These are phyloP conservation scores for Moesziomyces antarcticus DNA, from an alignment of 1,284 basidiomycete species.

Conservation along the genomic window DNA sequence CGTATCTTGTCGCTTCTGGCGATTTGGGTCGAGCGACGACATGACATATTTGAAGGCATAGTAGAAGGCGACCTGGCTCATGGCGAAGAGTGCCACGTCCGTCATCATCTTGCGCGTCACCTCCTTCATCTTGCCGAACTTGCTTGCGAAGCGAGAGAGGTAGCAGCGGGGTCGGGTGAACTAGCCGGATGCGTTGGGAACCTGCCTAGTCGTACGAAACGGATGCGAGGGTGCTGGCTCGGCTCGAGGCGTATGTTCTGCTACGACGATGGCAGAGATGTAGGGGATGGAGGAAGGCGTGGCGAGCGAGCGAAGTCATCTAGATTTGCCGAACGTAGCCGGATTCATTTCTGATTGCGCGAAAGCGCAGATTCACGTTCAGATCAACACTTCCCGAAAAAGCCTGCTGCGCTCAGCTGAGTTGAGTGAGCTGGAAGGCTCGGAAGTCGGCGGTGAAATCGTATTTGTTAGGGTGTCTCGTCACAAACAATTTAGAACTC, in stretches of 20 bases:
- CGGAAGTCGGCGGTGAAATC: not conserved
- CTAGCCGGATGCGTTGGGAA: too few relatives aligned
- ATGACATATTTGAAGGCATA: slow-evolving; percentile 69
- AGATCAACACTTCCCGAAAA: not conserved
- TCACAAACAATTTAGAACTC: not conserved
- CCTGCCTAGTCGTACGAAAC: too few relatives aligned
- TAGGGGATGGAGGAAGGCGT: slow-evolving; percentile 2
- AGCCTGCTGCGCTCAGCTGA: not conserved
- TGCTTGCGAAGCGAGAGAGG: not conserved
- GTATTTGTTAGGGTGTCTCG: not conserved
- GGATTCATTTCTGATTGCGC: not conserved
- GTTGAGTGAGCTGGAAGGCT: slow-evolving; percentile 18
- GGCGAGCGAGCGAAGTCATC: not conserved
- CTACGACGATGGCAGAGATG: not conserved
- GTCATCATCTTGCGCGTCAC: slow-evolving; percentile 62
- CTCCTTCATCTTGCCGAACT: slow-evolving; percentile 51
- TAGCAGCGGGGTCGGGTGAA: not conserved
- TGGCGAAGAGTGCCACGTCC: slow-evolving; percentile 62
- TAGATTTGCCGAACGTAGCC: slow-evolving; percentile 11
- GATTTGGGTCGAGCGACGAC: slow-evolving; percentile 67
- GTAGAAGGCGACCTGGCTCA: slow-evolving; percentile 68
- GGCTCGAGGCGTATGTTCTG: not conserved
- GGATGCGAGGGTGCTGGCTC: too few relatives aligned
- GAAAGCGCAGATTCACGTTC: not conserved
- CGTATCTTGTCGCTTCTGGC: slow-evolving; percentile 63